Base-by-base conservation (phyloP, 352 stramenopile genomes). In the Thalassiosira hispida region DNA sequence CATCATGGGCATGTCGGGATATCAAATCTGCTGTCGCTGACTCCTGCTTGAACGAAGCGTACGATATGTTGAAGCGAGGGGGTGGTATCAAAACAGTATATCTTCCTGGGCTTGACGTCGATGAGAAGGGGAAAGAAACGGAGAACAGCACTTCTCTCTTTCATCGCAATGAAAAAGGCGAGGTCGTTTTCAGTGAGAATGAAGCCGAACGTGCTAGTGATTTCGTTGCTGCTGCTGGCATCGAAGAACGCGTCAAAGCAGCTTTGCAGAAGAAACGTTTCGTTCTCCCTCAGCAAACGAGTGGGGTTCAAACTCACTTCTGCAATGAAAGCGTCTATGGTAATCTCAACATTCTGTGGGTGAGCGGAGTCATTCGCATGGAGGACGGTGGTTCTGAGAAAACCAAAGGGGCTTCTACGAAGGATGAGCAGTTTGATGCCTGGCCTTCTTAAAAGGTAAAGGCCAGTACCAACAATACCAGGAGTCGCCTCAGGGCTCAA, bases 271-370 rank as follows among this genome's bases (percentile, higher is more conserved):
- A 57, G 20, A 69, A 69, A 31, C 4, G 49, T 1, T 73, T 73
- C 29, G 49, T 65, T 3, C 49, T 73, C 16, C 64, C 64, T 22
- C 64, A 73, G 18, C 11, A 42, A 53, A 42, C 31, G 11, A 22
- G 44, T 53, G 38, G n/a, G n/a, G 53, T 73, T 14, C 16, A 64
- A 40, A 49, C 20, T 2, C 40, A 65, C 25, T 73, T 73, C 20
- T 73, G 64, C 29, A 73, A 73, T 31, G 64, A 73, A 53, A 56
- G 47, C 0, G 49, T 73, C 16, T 65, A 73, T 46, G 64, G 64
- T 22, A 44, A 42, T 23, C 20, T 64, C 0, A 65, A 73, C 18
- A 62, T 64, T 53, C 49, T 73, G 1, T 73, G 47, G 47, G 44
- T 64, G 29, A 55, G 64, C 49, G 64, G 64, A 47, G 47, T 65